These are phyloP conservation scores for Candida ortonii DNA, from an alignment of 805 yeast species.

Conservation along the genomic window DNA sequence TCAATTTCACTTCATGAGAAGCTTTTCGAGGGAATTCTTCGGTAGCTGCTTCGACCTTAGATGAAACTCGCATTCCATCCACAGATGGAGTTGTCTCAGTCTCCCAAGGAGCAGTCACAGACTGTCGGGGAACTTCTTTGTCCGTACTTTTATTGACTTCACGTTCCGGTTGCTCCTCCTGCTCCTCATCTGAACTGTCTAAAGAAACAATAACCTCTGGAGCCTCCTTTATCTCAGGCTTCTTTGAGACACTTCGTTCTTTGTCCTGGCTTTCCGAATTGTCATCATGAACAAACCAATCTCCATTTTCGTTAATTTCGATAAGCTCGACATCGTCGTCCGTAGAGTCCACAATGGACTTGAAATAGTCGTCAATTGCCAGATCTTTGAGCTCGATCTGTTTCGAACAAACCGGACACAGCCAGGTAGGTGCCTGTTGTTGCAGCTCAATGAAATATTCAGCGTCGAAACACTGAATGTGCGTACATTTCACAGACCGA, in stretches of 20 bases:
- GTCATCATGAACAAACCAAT: slow-evolving; percentile 46
- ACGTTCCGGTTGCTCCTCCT: slow-evolving; percentile 2
- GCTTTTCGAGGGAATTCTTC: too few species aligned
- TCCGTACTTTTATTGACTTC: neutral
- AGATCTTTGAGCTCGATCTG: slow-evolving; percentile 53
- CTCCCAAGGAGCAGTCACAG: slow-evolving; percentile 4
- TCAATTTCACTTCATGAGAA: too few species aligned
- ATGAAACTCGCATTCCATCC: too few species aligned
- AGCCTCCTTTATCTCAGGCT: neutral
- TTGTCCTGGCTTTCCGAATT: slow-evolving; percentile 1
- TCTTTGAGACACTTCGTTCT: neutral
- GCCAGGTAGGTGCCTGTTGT: slow-evolving; percentile 78
- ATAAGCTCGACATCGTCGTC: slow-evolving; percentile 60
- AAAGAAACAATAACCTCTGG: slow-evolving; percentile 5
- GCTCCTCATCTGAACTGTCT: slow-evolving; percentile 9
- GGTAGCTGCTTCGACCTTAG: too few species aligned
- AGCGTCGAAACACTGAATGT: slow-evolving; percentile 88
- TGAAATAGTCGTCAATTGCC: slow-evolving; percentile 71
- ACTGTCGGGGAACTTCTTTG: neutral
- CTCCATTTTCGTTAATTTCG: slow-evolving; percentile 66
- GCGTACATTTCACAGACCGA: slow-evolving; percentile 68
- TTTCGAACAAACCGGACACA: slow-evolving; percentile 77
- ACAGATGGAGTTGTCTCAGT: too few species aligned
- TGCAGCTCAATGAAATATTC: slow-evolving; percentile 70
- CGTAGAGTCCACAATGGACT: slow-evolving; percentile 56